These are phyloP conservation scores for Neurospora sp. DNA, from an alignment of 495 filamentous ascomycete genomes.

Conservation along the genomic window DNA sequence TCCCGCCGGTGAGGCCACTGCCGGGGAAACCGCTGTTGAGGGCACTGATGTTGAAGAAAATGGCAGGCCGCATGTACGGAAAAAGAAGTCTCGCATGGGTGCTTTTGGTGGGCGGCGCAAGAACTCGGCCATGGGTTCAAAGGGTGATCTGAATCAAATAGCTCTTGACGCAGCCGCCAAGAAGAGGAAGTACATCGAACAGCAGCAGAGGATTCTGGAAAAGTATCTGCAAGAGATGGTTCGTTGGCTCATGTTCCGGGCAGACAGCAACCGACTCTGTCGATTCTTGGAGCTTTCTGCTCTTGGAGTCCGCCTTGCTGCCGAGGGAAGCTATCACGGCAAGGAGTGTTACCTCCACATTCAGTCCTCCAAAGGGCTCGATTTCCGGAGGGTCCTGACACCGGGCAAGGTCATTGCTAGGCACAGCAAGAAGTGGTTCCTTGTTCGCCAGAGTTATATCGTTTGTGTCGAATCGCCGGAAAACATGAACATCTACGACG, in stretches of 20 bases:
- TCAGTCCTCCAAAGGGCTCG: constrained; percentile 80
- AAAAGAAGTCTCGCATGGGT: constrained; percentile 58
- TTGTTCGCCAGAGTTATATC: constrained; percentile 94
- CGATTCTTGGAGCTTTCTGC: constrained; percentile 94
- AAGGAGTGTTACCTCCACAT: constrained; percentile 95
- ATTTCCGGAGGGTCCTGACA: constrained; percentile 72
- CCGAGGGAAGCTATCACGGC: constrained; percentile 92
- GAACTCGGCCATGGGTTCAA: constrained; percentile 20
- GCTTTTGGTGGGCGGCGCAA: constrained; percentile 26
- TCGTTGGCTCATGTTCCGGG: constrained; percentile 85
- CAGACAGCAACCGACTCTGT: constrained; percentile 91
- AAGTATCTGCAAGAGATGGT: constrained; percentile 92
- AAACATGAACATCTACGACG: constrained; percentile 98
- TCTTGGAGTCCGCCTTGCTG: constrained; percentile 86
- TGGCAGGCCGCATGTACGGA: constrained; percentile 31
- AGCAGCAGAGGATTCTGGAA: constrained; percentile 79
- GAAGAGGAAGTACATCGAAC: constrained; percentile 43
- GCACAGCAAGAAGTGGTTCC: constrained; percentile 92
- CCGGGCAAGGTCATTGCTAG: constrained; percentile 65
- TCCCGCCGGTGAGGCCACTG: constrained; percentile 34
- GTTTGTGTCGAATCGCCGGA: constrained; percentile 97
- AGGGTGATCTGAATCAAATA: constrained; percentile 14
- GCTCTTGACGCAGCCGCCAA: constrained; percentile 19
- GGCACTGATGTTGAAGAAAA: constrained; percentile 32
- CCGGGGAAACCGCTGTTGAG: constrained; percentile 40